Evolutionary conservation across 768 basidiomycete genomes (phyloP).

Genomic region (Baorangia bicolor): DNA sequence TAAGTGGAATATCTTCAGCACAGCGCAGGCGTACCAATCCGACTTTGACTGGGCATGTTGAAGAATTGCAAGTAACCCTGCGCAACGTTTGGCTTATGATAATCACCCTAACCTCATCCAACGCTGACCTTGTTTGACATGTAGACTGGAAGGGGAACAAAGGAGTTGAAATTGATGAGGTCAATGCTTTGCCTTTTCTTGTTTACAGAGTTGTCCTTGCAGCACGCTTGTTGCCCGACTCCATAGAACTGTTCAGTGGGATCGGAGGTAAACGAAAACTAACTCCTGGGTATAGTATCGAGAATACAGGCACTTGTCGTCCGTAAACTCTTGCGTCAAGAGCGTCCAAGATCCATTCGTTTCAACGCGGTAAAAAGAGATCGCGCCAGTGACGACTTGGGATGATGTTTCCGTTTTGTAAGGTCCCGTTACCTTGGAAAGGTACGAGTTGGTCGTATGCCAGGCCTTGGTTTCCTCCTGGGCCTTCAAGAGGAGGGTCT

Average conservation of each 20-base stretch:
- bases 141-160: neutral
- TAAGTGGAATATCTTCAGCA: neutral
- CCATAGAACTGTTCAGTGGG: conserved; percentile 39
- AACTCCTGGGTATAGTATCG: conserved; percentile 26
- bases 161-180: neutral
- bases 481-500: neutral
- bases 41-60: neutral
- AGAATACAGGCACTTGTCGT: conserved; percentile 3
- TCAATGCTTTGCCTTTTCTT: conserved; percentile 39
- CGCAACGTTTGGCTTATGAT: neutral
- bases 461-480: neutral
- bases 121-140: neutral
- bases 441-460: neutral
- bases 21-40: neutral
- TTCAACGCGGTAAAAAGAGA: neutral
- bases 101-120: neutral
- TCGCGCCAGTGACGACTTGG: neutral
- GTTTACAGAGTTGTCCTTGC: conserved; percentile 37
- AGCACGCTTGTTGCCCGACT: conserved; percentile 38
- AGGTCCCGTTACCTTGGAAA: neutral
- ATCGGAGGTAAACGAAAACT: conserved; percentile 33
- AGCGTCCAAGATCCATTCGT: neutral
- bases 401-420: neutral
- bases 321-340: conserved; percentile 3
- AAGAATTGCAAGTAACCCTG: neutral